These are phyloP conservation scores for Plectosphaerella sp. DNA, from an alignment of 2,329 filamentous ascomycete genomes.

Conservation along the genomic window DNA sequence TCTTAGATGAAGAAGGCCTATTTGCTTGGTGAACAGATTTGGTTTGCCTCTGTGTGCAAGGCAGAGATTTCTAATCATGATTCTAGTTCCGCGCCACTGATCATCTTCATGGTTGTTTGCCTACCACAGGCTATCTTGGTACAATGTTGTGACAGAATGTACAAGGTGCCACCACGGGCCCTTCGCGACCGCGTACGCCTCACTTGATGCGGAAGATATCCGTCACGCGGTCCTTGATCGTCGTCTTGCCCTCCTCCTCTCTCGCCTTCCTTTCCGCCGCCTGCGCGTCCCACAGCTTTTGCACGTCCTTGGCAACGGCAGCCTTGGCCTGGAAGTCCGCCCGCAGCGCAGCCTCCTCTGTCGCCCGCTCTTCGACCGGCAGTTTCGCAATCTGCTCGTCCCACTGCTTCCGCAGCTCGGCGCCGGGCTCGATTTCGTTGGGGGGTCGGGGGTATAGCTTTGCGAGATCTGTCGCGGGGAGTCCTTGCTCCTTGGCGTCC, in stretches of 20 bases:
- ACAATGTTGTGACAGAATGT: too few relatives aligned
- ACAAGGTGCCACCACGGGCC: too few relatives aligned
- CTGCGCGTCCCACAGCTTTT: conserved; percentile 52
- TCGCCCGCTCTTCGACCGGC: conserved; percentile 50
- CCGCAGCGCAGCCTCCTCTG: conserved; percentile 60
- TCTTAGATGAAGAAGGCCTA: too few relatives aligned
- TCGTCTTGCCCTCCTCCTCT: conserved; percentile 50
- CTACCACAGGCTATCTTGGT: too few relatives aligned
- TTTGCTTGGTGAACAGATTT: too few relatives aligned
- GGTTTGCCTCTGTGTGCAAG: too few relatives aligned
- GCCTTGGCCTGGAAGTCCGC: conserved; percentile 58
- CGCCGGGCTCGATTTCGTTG: conserved; percentile 23
- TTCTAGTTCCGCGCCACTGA: too few relatives aligned
- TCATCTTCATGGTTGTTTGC: too few relatives aligned
- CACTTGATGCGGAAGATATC: conserved; percentile 7
- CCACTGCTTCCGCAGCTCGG: conserved; percentile 46
- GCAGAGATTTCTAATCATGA: too few relatives aligned
- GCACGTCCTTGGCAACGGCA: conserved; percentile 53
- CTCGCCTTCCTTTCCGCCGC: conserved; percentile 48
- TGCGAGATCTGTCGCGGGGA: conserved; percentile 54
- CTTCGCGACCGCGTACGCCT: not conserved
- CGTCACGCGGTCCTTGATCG: conserved; percentile 34
- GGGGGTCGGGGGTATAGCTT: conserved; percentile 41
- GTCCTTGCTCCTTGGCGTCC: conserved; percentile 59
- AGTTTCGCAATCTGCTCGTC: conserved; percentile 54